Evolutionary conservation across 129 eudicot species (phyloP).

Genomic region (Chrysanthemum makinoi): DNA sequence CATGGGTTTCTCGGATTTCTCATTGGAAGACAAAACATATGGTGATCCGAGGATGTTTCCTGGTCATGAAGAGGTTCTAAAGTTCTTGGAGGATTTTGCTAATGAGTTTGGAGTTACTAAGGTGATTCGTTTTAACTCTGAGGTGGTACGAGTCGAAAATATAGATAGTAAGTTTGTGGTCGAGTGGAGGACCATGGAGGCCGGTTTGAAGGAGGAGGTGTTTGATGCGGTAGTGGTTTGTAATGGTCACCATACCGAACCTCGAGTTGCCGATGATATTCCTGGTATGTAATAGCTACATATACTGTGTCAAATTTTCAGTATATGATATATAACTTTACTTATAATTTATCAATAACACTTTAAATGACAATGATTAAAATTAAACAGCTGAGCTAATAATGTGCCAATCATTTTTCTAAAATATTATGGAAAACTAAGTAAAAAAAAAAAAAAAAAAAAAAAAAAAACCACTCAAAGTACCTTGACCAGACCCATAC

Average conservation of each 20-base stretch:
- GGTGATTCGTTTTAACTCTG: conserved; percentile 42
- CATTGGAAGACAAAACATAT: conserved; percentile 35
- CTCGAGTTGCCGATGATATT: conserved; percentile 42
- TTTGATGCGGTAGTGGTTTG: conserved; percentile 73
- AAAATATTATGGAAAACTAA: no score
- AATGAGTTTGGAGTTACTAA: conserved; percentile 40
- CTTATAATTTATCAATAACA: no score
- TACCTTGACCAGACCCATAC: no score
- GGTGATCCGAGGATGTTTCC: conserved; percentile 59
- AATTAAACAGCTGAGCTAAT: no score
- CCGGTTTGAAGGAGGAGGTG: conserved; percentile 29
- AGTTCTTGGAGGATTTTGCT: conserved; percentile 53
- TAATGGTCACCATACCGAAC: conserved; percentile 52
- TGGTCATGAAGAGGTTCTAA: conserved; percentile 62
- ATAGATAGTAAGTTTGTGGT: conserved; percentile 42
- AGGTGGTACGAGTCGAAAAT: conserved; percentile 44
- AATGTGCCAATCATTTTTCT: no score
- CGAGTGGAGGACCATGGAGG: conserved; percentile 35
- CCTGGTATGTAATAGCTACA: conserved; percentile 39
- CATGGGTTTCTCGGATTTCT: conserved; percentile 68
- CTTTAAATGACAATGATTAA: no score
- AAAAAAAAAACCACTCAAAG: no score
- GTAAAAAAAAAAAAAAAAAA: no score
- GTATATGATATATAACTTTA: no score
- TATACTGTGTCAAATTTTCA: no score